Evolutionary conservation across 1,284 basidiomycete genomes (phyloP).

Genomic region (Ganoderma leucocontextum): DNA sequence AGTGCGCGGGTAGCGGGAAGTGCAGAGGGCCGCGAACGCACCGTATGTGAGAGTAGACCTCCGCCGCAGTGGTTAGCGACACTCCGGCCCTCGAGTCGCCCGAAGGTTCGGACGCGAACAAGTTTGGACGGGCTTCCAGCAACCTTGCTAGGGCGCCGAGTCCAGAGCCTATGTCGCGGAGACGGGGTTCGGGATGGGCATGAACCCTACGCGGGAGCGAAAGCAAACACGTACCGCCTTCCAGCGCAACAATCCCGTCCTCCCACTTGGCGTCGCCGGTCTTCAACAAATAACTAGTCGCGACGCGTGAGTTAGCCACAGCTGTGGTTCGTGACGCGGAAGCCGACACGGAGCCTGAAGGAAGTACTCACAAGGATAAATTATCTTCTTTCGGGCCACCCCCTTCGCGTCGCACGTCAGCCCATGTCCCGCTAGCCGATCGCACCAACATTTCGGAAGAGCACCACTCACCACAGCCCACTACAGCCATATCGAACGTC

Average conservation of each 20-base stretch:
- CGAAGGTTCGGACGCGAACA: constrained; percentile 49
- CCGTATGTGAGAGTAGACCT: constrained; percentile 69
- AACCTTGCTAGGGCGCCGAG: constrained; percentile 69
- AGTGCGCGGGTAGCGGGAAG: not conserved
- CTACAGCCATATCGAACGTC: constrained; percentile 74
- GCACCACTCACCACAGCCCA: constrained; percentile 61
- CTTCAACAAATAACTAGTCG: constrained; percentile 75
- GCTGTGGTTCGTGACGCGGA: not conserved
- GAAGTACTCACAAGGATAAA: constrained; percentile 68
- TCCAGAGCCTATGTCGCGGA: constrained; percentile 63
- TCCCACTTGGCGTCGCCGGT: constrained; percentile 63
- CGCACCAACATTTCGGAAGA: not conserved
- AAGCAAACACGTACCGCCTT: constrained; percentile 65
- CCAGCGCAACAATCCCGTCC: constrained; percentile 74
- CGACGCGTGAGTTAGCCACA: constrained; percentile 1
- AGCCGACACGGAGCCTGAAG: not conserved
- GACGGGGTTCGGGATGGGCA: not conserved
- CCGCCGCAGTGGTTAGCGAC: constrained; percentile 48
- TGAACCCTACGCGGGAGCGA: not conserved
- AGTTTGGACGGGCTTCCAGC: constrained; percentile 55
- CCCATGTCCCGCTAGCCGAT: constrained; percentile 3
- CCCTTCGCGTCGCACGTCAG: constrained; percentile 40
- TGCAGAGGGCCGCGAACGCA: constrained; percentile 40
- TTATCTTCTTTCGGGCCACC: constrained; percentile 82
- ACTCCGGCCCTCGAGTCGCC: constrained; percentile 34